These are phyloP conservation scores for Auricularia heimuer DNA, from an alignment of 768 basidiomycete species.

Conservation along the genomic window DNA sequence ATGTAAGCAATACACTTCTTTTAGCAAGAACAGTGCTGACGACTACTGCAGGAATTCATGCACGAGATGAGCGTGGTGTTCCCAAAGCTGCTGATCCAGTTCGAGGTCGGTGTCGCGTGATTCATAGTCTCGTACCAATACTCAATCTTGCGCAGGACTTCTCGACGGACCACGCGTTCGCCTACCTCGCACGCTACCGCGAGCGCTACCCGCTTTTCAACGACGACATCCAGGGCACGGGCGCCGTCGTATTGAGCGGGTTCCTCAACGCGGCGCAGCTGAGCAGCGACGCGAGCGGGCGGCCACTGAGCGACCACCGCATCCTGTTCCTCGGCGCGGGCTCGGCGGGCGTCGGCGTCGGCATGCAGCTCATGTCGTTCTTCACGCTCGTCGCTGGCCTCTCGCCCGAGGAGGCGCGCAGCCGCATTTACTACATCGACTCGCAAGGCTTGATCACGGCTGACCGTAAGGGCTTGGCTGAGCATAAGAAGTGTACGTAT, in stretches of 20 bases:
- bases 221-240: conserved; percentile 88
- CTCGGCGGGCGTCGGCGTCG: conserved; percentile 87
- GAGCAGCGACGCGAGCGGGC: conserved; percentile 59
- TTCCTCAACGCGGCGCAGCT: conserved; percentile 81
- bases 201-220: conserved; percentile 74
- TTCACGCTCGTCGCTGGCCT: conserved; percentile 68
- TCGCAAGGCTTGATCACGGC: conserved; percentile 79
- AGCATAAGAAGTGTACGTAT: conserved; percentile 70
- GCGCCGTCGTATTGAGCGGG: conserved; percentile 84
- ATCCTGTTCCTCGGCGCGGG: conserved; percentile 93
- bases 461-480: conserved; percentile 57
- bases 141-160: conserved; percentile 53
- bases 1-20: conserved; percentile 18
- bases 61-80: conserved; percentile 60
- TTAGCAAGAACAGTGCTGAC: too few relatives aligned
- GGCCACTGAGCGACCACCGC: conserved; percentile 58
- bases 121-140: not conserved
- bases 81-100: conserved; percentile 79
- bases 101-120: conserved; percentile 41
- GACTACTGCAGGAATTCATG: conserved; percentile 56
- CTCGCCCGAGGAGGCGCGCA: conserved; percentile 64
- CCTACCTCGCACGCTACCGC: conserved; percentile 69
- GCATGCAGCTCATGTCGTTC: conserved; percentile 79
- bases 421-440: conserved; percentile 74
- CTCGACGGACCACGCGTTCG: conserved; percentile 84